Conservation (phyloP, 345 rosid species). For the Brassica incana region DNA sequence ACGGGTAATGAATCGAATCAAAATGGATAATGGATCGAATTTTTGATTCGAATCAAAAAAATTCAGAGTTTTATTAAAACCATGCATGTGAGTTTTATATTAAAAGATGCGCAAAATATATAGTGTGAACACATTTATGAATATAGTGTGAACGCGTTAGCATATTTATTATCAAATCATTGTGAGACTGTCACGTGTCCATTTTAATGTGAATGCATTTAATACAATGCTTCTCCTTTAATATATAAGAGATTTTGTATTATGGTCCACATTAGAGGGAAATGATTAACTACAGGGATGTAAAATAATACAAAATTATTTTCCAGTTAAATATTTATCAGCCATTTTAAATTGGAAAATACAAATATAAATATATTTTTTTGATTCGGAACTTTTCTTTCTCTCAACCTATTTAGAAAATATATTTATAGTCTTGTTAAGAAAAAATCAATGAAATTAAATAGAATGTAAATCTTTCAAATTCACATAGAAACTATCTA, state of each 20-base stretch:
- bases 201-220: too few relatives aligned
- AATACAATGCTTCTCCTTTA: too few relatives aligned
- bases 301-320: background rate
- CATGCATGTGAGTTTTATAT: too few relatives aligned
- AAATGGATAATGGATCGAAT: too few relatives aligned
- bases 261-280: background rate
- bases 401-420: background rate
- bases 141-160: too few relatives aligned
- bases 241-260: background rate
- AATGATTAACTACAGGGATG: constrained; percentile 10
- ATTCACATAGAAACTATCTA: background rate
- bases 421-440: background rate
- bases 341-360: background rate
- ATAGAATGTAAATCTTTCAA: background rate
- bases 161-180: too few relatives aligned
- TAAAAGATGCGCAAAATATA: too few relatives aligned
- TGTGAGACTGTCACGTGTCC: too few relatives aligned
- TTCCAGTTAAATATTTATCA: background rate
- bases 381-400: background rate
- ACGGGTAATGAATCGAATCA: too few relatives aligned
- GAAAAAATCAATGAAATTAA: background rate
- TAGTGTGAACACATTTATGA: too few relatives aligned
- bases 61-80: too few relatives aligned
- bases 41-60: too few relatives aligned
- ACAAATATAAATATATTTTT: background rate